Percentiles rank a stretch among this genome's conserved stretches.
Evolutionary conservation across 2,329 filamentous ascomycete species (phyloP).

Genomic region (Talaromyces atroroseus): DNA sequence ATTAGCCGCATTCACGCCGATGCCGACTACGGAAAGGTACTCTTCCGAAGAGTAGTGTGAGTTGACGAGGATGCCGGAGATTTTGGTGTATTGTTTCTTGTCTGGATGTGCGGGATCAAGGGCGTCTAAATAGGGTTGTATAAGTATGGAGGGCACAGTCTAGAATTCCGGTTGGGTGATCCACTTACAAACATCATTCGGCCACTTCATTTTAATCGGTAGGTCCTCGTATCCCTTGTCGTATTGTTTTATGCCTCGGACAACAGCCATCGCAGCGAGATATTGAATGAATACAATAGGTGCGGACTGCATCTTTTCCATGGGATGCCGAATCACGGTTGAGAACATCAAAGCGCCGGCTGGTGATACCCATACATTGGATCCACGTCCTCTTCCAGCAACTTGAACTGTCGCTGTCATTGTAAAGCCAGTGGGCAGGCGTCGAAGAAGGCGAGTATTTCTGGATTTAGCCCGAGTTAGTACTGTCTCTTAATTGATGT

Average conservation of each 20-base stretch:
- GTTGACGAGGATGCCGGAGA: conserved; percentile 88
- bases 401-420: conserved; percentile 81
- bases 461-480: conserved; percentile 37
- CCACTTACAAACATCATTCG: conserved; percentile 79
- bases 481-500: conserved; percentile 45
- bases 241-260: conserved; percentile 76
- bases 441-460: conserved; percentile 70
- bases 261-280: conserved; percentile 78
- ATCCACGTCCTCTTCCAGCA: conserved; percentile 79
- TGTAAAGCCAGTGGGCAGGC: conserved; percentile 80
- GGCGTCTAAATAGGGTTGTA: conserved; percentile 47
- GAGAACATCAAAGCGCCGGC: conserved; percentile 83
- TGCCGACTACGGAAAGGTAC: conserved; percentile 81
- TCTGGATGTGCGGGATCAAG: conserved; percentile 55
- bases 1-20: conserved; percentile 83
- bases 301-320: conserved; percentile 62
- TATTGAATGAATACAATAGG: conserved; percentile 95
- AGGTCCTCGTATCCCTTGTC: conserved; percentile 67
- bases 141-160: conserved; percentile 17
- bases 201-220: conserved; percentile 90
- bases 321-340: conserved; percentile 76
- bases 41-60: conserved; percentile 69
- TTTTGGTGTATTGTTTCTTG: conserved; percentile 66
- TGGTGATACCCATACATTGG: conserved; percentile 92
- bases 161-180: conserved; percentile 15